Percentiles rank a stretch among this genome's conserved stretches.
phyloP scores from a whole-genome alignment of 2,329 filamentous ascomycete genomes.

The Pestalotiopsis sp. region DNA sequence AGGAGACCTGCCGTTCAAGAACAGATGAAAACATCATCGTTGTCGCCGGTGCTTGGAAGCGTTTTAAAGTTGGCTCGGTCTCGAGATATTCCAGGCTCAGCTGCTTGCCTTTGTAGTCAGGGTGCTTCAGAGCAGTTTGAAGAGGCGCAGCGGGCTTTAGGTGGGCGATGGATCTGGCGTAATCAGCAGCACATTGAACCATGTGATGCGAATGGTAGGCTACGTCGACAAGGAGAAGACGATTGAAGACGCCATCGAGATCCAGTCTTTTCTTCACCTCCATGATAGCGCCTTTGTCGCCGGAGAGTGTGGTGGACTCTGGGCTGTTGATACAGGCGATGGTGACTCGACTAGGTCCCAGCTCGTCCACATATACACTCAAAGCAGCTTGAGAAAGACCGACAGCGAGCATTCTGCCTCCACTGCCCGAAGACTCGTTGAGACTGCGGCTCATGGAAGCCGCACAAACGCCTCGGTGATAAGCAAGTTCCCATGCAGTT shows the following conservation, averaged over 20 bases:
- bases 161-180: conserved; percentile 25
- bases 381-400: conserved; percentile 16
- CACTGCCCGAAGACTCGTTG: not conserved
- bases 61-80: not conserved
- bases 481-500: conserved; percentile 25
- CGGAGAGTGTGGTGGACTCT: conserved; percentile 25
- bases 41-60: conserved; percentile 1
- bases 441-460: conserved; percentile 7
- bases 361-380: conserved; percentile 17
- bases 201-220: conserved; percentile 38
- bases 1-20: conserved; percentile 19
- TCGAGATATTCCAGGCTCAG: conserved; percentile 12
- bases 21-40: conserved; percentile 27
- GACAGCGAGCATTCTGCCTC: conserved; percentile 26
- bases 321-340: conserved; percentile 29
- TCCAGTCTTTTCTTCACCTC: conserved; percentile 19
- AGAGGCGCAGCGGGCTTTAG: conserved; percentile 19
- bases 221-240: conserved; percentile 21
- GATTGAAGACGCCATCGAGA: conserved; percentile 20
- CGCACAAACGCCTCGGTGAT: conserved; percentile 23
- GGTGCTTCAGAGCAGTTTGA: conserved; percentile 17
- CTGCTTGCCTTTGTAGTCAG: conserved; percentile 13
- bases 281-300: conserved; percentile 21
- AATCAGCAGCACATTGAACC: conserved; percentile 27
- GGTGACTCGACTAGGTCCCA: conserved; percentile 14